Conservation (phyloP, 257 asterid species). For the Mitragyna speciosa region DNA sequence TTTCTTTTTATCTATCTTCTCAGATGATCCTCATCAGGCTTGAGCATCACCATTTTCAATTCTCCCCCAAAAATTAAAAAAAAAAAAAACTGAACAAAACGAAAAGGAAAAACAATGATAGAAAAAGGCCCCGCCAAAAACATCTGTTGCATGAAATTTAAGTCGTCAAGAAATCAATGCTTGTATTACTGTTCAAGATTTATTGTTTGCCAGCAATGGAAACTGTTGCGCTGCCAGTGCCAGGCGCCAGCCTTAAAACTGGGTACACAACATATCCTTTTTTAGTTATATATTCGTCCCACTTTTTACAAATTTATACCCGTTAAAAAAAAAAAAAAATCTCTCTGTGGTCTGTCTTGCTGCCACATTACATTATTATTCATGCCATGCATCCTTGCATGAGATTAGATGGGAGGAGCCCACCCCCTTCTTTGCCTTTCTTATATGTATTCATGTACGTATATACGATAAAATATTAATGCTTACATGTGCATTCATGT, state of each 20-base stretch:
- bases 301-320: not conserved
- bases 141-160: not conserved
- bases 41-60: not conserved
- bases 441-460: not conserved
- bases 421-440: not conserved
- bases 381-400: not conserved
- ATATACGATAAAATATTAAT: not conserved
- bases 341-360: conserved; percentile 2
- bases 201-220: conserved; percentile 39
- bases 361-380: not conserved
- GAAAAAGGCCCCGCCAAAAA: not conserved
- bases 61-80: not conserved
- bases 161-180: conserved; percentile 6
- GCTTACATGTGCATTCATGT: conserved; percentile 16
- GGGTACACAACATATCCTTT: conserved; percentile 7
- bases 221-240: conserved; percentile 25
- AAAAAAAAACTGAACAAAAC: not conserved
- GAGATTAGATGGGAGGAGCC: conserved; percentile 11
- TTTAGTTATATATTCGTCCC: not conserved
- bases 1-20: not conserved
- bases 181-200: conserved; percentile 25
- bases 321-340: conserved; percentile 1
- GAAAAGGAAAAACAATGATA: not conserved
- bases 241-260: conserved; percentile 29
- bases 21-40: not conserved